These are phyloP conservation scores for Russula sp. DNA, from an alignment of 768 basidiomycete species.

Conservation along the genomic window DNA sequence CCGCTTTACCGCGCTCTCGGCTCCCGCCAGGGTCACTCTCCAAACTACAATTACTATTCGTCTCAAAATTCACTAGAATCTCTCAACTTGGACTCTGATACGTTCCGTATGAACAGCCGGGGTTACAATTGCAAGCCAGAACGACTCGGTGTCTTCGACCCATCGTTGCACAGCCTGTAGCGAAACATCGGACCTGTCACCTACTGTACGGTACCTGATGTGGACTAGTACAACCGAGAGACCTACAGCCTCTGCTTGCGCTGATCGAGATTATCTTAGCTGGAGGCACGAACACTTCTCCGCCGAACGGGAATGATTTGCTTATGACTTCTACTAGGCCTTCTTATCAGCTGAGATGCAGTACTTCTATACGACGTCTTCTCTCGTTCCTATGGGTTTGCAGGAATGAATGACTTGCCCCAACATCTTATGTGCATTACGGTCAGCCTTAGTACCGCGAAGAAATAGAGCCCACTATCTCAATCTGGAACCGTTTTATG, in stretches of 20 bases:
- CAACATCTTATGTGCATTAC: not conserved
- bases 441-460: not conserved
- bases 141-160: too few species aligned
- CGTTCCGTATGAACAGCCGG: too few species aligned
- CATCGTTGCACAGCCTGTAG: too few species aligned
- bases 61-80: not conserved
- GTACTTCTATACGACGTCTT: not conserved
- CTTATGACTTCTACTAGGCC: slow-evolving; percentile 10
- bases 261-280: too few species aligned
- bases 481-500: not conserved
- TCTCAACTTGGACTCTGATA: too few species aligned
- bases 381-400: not conserved
- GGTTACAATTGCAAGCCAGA: too few species aligned
- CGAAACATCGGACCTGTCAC: too few species aligned
- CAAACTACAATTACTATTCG: not conserved
- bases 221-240: too few species aligned
- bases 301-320: slow-evolving; percentile 1
- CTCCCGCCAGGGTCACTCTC: not conserved
- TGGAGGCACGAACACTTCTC: too few species aligned
- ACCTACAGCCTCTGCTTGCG: too few species aligned
- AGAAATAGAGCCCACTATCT: not conserved
- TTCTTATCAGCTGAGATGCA: not conserved
- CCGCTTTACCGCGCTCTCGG: not conserved
- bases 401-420: not conserved
- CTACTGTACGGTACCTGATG: too few species aligned